Conservation (phyloP, 768 basidiomycete species). For the Mrakia gelida region DNA sequence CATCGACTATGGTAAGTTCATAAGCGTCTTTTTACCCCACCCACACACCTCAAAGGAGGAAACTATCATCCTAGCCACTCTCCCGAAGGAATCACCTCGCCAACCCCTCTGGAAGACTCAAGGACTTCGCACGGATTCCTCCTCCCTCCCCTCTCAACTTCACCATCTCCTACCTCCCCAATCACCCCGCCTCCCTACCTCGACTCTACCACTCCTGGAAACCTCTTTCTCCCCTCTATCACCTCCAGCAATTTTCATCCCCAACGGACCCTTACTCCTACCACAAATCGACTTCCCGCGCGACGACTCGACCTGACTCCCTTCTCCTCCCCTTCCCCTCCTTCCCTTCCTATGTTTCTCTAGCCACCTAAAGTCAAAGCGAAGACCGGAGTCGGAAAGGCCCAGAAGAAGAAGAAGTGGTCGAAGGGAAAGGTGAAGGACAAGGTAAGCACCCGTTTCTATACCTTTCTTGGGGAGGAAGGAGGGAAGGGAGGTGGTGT, state of each 20-base stretch:
- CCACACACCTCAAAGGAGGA: no score
- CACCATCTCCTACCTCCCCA: not conserved
- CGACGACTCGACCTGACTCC: not conserved
- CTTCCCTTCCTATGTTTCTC: not conserved
- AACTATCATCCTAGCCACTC: no score
- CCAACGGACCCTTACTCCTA: not conserved
- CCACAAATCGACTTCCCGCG: not conserved
- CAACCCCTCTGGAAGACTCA: not conserved
- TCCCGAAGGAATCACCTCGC: no score
- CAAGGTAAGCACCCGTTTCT: slow-evolving; percentile 52
- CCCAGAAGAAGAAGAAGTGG: slow-evolving; percentile 99
- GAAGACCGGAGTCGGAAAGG: slow-evolving; percentile 61
- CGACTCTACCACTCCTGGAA: not conserved
- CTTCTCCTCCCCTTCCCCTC: not conserved
- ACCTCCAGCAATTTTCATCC: not conserved
- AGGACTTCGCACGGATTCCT: not conserved
- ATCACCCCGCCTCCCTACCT: not conserved
- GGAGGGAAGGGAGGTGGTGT: not conserved
- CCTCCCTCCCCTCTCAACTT: not conserved
- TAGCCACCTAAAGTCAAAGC: slow-evolving; percentile 34
- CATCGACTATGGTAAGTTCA: no score
- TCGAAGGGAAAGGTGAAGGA: slow-evolving; percentile 99
- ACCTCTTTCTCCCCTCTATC: not conserved
- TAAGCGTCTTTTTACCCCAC: no score
- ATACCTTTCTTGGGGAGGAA: not conserved